These are phyloP conservation scores for Coemansia sp. DNA, from an alignment of 192 early-diverging fungal genomes.

Conservation along the genomic window DNA sequence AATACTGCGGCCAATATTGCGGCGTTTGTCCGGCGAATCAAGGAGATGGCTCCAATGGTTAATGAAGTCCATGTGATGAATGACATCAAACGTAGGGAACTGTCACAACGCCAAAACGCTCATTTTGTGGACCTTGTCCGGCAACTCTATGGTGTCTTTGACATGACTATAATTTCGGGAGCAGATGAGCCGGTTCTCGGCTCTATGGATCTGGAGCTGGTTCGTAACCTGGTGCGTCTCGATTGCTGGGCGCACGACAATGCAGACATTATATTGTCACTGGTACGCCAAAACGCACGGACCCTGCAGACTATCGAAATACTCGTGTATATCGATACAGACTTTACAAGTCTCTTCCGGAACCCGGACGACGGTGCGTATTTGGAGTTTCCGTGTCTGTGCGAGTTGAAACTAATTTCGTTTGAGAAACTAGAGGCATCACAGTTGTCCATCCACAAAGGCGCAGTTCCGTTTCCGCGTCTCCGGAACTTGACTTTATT, in stretches of 20 bases:
- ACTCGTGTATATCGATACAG: background rate
- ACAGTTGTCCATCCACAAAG: background rate
- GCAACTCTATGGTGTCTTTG: background rate
- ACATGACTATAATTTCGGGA: background rate
- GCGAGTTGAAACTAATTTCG: background rate
- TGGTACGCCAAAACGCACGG: background rate
- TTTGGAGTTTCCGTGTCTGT: background rate
- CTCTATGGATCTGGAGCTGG: background rate
- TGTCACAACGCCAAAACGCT: background rate
- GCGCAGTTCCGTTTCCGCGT: background rate
- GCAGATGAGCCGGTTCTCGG: background rate
- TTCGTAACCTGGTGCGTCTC: background rate
- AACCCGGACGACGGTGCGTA: background rate
- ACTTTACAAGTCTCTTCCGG: background rate
- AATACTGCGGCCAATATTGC: background rate
- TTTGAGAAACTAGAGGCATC: too few species aligned
- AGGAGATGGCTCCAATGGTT: background rate
- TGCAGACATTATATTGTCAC: background rate
- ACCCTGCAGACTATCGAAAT: background rate
- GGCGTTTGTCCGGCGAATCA: background rate
- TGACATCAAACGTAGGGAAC: background rate
- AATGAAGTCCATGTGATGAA: background rate
- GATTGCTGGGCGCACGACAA: background rate
- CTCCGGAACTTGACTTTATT: background rate
- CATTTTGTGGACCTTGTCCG: background rate